Percentiles rank a stretch among this genome's conserved stretches.
phyloP scores from a whole-genome alignment of 192 early-diverging fungal species.

The Jimgerdemannia flammicorona region DNA sequence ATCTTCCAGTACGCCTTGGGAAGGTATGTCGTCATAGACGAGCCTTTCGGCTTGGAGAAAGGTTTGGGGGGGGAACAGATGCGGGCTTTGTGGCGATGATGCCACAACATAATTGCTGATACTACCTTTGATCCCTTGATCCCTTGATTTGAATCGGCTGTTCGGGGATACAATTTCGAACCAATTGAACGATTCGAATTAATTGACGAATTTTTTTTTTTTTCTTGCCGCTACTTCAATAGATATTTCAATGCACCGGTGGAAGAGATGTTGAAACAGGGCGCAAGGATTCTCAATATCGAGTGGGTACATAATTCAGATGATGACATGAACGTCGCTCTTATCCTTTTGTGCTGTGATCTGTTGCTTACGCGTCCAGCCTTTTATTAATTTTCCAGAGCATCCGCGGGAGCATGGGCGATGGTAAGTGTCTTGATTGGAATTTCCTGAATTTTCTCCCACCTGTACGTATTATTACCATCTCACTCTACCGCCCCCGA shows the following conservation, averaged over 20 bases:
- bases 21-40: background rate
- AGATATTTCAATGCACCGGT: background rate
- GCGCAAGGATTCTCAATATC: background rate
- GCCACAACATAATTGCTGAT: background rate
- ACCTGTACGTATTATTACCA: background rate
- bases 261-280: background rate
- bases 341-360: no score
- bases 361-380: no score
- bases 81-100: background rate
- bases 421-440: background rate
- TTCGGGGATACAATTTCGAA: no score
- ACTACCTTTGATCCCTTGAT: no score
- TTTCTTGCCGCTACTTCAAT: background rate
- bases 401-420: background rate
- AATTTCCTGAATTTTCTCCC: background rate
- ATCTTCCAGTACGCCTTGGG: background rate
- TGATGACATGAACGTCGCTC: background rate
- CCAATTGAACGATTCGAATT: no score
- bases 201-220: no score
- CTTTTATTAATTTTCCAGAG: background rate
- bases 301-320: background rate
- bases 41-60: background rate
- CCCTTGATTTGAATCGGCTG: no score
- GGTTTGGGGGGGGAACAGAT: background rate
- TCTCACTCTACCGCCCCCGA: background rate